Evolutionary conservation across 116 monocot species (phyloP).

Genomic region (Phalaenopsis hybrid): DNA sequence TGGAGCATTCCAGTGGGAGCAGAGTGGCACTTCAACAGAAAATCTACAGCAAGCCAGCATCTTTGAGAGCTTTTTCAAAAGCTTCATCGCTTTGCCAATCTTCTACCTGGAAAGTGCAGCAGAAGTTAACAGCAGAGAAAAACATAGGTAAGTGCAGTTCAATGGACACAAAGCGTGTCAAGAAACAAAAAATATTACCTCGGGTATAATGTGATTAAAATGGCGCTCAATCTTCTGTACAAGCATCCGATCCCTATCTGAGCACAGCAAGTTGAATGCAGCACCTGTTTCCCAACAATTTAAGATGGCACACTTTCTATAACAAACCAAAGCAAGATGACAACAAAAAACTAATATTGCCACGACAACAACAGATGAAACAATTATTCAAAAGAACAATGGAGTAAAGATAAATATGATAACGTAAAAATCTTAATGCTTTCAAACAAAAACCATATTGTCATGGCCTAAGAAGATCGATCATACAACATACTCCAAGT

Average conservation of each 20-base stretch:
- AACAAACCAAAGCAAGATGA: not conserved
- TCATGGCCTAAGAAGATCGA: too few species aligned
- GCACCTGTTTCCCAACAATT: conserved; percentile 41
- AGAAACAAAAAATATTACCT: conserved; percentile 30
- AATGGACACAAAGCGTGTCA: not conserved
- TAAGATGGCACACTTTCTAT: not conserved
- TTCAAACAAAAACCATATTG: too few species aligned
- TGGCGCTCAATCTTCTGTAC: conserved; percentile 84
- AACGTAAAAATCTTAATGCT: too few species aligned
- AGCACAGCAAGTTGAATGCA: conserved; percentile 68
- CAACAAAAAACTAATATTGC: not conserved
- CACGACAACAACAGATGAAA: too few species aligned
- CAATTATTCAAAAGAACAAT: too few species aligned
- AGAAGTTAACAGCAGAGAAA: not conserved
- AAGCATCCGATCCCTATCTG: conserved; percentile 34
- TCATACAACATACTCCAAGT: too few species aligned
- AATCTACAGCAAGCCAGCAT: conserved; percentile 53
- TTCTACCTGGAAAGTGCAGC: conserved; percentile 30
- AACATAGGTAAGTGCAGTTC: not conserved
- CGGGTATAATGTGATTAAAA: conserved; percentile 47
- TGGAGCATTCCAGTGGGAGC: not conserved
- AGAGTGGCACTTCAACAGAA: not conserved
- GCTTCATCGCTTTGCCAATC: conserved; percentile 55
- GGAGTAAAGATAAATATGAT: too few species aligned
- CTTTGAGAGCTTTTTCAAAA: conserved; percentile 61